Evolutionary conservation across 148 eudicot genomes (phyloP), one percentile per base, ranked within the genome.

Genomic region (Talinum fruticosum): DNA sequence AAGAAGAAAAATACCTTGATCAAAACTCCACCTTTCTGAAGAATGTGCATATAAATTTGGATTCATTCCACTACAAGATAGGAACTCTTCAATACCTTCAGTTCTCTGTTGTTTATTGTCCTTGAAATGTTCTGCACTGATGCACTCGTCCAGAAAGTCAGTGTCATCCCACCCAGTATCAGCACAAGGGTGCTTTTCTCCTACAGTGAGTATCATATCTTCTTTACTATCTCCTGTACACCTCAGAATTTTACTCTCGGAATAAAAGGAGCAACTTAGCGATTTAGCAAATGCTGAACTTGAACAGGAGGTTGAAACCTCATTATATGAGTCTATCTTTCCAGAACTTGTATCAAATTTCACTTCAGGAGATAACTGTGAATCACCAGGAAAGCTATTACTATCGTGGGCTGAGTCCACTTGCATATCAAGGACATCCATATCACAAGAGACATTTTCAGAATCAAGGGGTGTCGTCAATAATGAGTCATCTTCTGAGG

Each of bases 301-400:
- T 47, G 70, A 71, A 73, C 76, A 72, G 73, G 67, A 61, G 65
- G 80, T 53, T 23, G 84, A 81, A 72, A 77, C 77, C 74, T 81
- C 84, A 32, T 77, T 45, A 66, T n/a, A 53, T 38, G 77, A 66
- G 30, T 81, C 80, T 4, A 38, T 19, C 71, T 72, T 77, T 24
- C 28, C 30, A 24, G 57, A 28, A 76, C 44, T 5, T n/a, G 41
- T 57, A 66, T 72, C 24, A 38, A 64, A 59, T 29, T 72, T 76
- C 30, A 76, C 57, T 47, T 51, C 76, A 26, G 72, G 38, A 30
- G 47, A 72, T 73, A 51, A 78, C 5, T 51, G 76, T 4, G 82
- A 16, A 66, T 76, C 79, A 32, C 68, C 76, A 32, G 26, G 75
- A 70, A 64, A 53, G 32, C 79, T 79, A 64, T 66, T 70, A 65